Percentiles rank a stretch among this genome's conserved stretches.
Evolutionary conservation across 257 asterid species (phyloP).

Genomic region (Solanum bulbocastanum): DNA sequence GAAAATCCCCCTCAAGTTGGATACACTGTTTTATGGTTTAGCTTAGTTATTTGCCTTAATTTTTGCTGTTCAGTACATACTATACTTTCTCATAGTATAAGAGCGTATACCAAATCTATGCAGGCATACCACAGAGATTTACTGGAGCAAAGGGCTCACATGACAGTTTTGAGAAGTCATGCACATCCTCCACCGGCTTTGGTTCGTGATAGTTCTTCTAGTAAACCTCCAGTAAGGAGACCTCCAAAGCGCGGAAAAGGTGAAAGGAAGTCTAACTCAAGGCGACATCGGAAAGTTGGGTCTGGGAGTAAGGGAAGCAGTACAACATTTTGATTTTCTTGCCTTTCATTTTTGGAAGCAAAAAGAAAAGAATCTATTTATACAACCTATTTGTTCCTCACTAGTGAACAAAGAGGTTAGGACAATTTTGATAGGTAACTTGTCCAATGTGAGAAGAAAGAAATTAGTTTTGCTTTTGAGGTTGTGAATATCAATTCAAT

Average conservation of each 20-base stretch:
- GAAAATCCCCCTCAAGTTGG: neutral
- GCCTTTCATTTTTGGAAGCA: constrained; percentile 1
- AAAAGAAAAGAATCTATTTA: constrained; percentile 17
- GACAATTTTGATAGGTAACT: constrained; percentile 11
- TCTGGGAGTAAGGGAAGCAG: constrained; percentile 33
- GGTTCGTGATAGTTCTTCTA: constrained; percentile 15
- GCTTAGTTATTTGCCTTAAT: neutral
- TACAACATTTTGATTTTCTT: constrained; percentile 21
- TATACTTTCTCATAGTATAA: neutral
- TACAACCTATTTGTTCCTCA: neutral
- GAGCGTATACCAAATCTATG: neutral
- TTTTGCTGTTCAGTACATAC: neutral
- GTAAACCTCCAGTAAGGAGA: constrained; percentile 18
- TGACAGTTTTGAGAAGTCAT: constrained; percentile 20
- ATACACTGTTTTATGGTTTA: neutral
- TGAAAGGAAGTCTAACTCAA: constrained; percentile 54
- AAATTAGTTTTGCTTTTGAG: neutral
- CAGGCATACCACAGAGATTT: constrained; percentile 91
- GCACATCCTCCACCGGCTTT: constrained; percentile 24
- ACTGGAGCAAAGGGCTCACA: constrained; percentile 63
- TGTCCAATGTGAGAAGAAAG: neutral
- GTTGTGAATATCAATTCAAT: constrained; percentile 9
- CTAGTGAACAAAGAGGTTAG: constrained; percentile 2
- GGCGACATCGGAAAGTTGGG: constrained; percentile 55
- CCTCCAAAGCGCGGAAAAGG: constrained; percentile 48